Evolutionary conservation across 331 rosid genomes (phyloP).

Genomic region (Arachis monticola): DNA sequence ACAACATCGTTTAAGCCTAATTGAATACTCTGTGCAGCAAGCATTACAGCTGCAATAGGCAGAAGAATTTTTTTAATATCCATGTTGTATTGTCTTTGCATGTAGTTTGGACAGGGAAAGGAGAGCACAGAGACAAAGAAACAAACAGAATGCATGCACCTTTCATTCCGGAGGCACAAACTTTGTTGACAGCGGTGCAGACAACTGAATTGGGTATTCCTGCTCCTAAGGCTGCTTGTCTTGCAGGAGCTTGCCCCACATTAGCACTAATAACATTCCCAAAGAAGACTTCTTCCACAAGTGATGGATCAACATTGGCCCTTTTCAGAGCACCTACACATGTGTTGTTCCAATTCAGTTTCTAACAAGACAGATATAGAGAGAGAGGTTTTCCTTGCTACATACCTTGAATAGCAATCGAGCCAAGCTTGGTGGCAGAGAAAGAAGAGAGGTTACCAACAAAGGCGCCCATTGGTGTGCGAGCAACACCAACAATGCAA

Average conservation of each 20-base stretch:
- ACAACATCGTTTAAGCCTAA: conserved; percentile 91
- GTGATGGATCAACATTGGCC: conserved; percentile 87
- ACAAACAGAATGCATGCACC: conserved; percentile 50
- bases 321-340: conserved; percentile 88
- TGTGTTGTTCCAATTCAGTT: no score
- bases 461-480: conserved; percentile 97
- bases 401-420: conserved; percentile 84
- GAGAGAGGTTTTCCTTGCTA: no score
- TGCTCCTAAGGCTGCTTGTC: conserved; percentile 98
- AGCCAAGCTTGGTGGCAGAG: conserved; percentile 91
- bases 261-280: conserved; percentile 98
- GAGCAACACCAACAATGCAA: conserved; percentile 94
- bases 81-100: not conserved
- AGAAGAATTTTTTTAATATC: conserved; percentile 19
- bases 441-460: conserved; percentile 88
- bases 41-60: conserved; percentile 79
- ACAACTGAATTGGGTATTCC: conserved; percentile 85
- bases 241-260: conserved; percentile 99
- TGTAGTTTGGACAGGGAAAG: not conserved
- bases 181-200: conserved; percentile 93
- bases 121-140: not conserved
- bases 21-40: conserved; percentile 97
- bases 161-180: conserved; percentile 99
- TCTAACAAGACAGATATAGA: no score
- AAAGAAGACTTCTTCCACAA: conserved; percentile 87